Evolutionary conservation across 2,329 filamentous ascomycete species (phyloP).

Genomic region (Apiospora sp.): DNA sequence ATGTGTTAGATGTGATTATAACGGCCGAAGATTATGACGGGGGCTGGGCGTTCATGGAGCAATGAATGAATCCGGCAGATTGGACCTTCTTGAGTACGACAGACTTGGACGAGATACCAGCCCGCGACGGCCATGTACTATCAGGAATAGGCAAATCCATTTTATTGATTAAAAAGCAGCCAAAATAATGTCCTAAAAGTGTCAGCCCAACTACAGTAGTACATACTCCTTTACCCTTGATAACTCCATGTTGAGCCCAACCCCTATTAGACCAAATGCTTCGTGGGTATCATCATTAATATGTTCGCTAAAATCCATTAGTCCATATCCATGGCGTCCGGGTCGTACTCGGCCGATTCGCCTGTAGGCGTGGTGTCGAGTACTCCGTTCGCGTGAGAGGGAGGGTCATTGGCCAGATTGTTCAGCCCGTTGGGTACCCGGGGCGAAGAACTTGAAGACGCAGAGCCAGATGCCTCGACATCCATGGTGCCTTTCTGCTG

Average conservation of each 20-base stretch:
- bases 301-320: conserved; percentile 6
- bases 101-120: conserved; percentile 10
- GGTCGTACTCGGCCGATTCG: conserved; percentile 49
- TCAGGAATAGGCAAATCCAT: conserved; percentile 43
- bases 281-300: conserved; percentile 19
- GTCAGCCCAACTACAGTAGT: not conserved
- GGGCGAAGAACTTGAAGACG: not conserved
- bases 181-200: conserved; percentile 3
- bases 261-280: not conserved
- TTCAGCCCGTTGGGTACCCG: conserved; percentile 27
- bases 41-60: conserved; percentile 14
- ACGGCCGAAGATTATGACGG: conserved; percentile 7
- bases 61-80: not conserved
- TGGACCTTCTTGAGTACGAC: not conserved
- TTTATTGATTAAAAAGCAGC: conserved; percentile 27
- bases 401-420: conserved; percentile 28
- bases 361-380: not conserved
- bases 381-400: not conserved
- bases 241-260: not conserved
- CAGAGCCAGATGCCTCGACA: not conserved
- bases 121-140: conserved; percentile 34
- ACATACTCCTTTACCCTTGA: not conserved
- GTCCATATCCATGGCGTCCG: conserved; percentile 65
- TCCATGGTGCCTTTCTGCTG: conserved; percentile 54
- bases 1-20: not conserved